Evolutionary conservation across 2,329 filamentous ascomycete species (phyloP).

Genomic region (Scedosporium dehoogii): DNA sequence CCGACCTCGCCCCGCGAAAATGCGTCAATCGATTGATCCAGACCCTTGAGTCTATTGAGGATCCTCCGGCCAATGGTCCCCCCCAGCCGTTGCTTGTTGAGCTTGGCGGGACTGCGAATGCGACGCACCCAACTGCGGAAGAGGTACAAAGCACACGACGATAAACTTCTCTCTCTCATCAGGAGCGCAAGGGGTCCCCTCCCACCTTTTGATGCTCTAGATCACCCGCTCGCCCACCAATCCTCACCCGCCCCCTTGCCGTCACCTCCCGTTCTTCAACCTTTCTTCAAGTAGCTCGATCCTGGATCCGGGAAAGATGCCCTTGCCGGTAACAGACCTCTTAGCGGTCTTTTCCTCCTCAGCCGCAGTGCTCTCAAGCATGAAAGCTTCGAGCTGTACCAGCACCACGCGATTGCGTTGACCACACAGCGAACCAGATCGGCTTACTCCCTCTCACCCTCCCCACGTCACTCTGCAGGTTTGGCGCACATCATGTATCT

Average conservation of each 20-base stretch:
- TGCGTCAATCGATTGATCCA: too few relatives aligned
- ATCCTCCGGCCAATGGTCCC: neutral
- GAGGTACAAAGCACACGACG: neutral
- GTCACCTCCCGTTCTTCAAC: neutral
- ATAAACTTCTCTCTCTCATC: neutral
- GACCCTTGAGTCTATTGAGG: too few relatives aligned
- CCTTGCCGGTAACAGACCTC: neutral
- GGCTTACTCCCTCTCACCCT: neutral
- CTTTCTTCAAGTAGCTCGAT: neutral
- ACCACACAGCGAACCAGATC: neutral
- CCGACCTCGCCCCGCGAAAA: too few relatives aligned
- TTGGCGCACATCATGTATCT: neutral
- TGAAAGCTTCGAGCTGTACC: neutral
- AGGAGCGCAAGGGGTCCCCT: neutral
- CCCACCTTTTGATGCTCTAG: neutral
- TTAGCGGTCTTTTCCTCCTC: neutral
- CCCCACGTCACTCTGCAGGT: conserved; percentile 4
- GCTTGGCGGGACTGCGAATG: neutral
- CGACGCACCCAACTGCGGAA: neutral
- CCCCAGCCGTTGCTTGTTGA: neutral
- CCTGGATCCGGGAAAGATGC: neutral
- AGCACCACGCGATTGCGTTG: too few relatives aligned
- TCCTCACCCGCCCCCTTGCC: neutral
- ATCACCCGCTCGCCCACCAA: neutral
- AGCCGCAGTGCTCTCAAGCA: neutral